phyloP scores from a whole-genome alignment of 2,329 filamentous ascomycete genomes.

The Aspergillus caelatus region DNA sequence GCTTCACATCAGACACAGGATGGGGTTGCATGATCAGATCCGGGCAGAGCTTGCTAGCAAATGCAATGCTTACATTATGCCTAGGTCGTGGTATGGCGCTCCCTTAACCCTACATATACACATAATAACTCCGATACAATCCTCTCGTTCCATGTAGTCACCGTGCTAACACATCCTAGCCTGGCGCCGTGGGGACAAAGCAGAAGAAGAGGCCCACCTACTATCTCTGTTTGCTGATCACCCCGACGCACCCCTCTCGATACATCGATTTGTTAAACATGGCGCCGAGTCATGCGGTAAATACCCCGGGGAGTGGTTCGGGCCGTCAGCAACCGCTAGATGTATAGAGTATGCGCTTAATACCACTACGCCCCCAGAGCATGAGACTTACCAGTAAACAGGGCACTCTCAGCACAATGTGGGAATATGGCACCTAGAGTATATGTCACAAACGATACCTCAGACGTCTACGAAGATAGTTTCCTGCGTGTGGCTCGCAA shows the following conservation, averaged over 20 bases:
- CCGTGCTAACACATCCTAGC: slow-evolving; percentile 50
- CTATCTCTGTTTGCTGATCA: slow-evolving; percentile 86
- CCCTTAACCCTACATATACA: slow-evolving; percentile 22
- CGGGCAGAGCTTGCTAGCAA: slow-evolving; percentile 89
- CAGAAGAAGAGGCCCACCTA: slow-evolving; percentile 68
- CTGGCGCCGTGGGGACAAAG: slow-evolving; percentile 70
- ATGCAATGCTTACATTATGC: slow-evolving; percentile 71
- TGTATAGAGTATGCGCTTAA: slow-evolving; percentile 77
- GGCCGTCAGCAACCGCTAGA: slow-evolving; percentile 89
- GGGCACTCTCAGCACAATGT: slow-evolving; percentile 72
- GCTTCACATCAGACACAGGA: slow-evolving; percentile 90
- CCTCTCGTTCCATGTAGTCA: background rate
- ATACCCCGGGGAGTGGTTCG: slow-evolving; percentile 97
- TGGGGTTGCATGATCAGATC: slow-evolving; percentile 99
- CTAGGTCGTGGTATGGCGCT: slow-evolving; percentile 72
- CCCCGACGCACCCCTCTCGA: slow-evolving; percentile 82
- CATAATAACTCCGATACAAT: background rate
- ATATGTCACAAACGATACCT: slow-evolving; percentile 85
- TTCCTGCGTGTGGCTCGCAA: slow-evolving; percentile 77
- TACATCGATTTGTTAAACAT: slow-evolving; percentile 90
- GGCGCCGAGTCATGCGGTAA: slow-evolving; percentile 88
- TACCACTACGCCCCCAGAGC: background rate
- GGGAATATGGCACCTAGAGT: slow-evolving; percentile 69
- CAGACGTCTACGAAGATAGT: slow-evolving; percentile 89
- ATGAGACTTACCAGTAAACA: slow-evolving; percentile 38